Evolutionary conservation across 441 rosid genomes (phyloP).

Genomic region (Bruguiera hainesii): DNA sequence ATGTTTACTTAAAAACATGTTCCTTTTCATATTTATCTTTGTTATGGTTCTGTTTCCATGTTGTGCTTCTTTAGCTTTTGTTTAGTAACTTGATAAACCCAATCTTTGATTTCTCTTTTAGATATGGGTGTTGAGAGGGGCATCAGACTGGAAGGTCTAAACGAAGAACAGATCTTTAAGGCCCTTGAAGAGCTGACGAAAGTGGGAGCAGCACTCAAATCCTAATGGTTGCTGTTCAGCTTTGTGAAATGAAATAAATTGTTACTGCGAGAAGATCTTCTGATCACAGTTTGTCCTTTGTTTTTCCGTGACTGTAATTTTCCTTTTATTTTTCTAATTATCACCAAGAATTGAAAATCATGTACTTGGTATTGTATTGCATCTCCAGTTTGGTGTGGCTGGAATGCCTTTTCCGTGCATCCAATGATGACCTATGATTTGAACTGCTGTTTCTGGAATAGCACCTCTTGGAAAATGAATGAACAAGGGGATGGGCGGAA

Average conservation of each 20-base stretch:
- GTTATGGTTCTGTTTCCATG: background rate
- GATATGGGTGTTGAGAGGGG: constrained; percentile 90
- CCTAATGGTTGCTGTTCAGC: constrained; percentile 21
- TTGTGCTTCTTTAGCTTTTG: background rate
- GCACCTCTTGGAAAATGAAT: too few relatives aligned
- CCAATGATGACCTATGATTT: too few relatives aligned
- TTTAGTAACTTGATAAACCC: background rate
- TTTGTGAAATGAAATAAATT: constrained; percentile 25
- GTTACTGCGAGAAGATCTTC: constrained; percentile 3
- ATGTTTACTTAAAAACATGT: too few relatives aligned
- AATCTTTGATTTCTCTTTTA: constrained; percentile 23
- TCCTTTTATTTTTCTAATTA: too few relatives aligned
- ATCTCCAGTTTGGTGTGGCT: too few relatives aligned
- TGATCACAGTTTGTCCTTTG: background rate
- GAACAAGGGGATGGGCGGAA: too few relatives aligned
- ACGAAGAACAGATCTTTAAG: constrained; percentile 60
- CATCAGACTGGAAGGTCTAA: constrained; percentile 66
- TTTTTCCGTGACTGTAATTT: background rate
- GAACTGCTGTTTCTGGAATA: too few relatives aligned
- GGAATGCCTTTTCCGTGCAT: too few relatives aligned
- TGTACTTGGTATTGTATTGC: too few relatives aligned
- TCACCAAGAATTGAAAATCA: too few relatives aligned
- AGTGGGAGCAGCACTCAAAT: constrained; percentile 47
- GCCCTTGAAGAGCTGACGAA: constrained; percentile 70
- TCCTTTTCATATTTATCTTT: background rate